Base-by-base conservation (phyloP, 2,329 filamentous ascomycete species). In the Sclerotinia trifoliorum region DNA sequence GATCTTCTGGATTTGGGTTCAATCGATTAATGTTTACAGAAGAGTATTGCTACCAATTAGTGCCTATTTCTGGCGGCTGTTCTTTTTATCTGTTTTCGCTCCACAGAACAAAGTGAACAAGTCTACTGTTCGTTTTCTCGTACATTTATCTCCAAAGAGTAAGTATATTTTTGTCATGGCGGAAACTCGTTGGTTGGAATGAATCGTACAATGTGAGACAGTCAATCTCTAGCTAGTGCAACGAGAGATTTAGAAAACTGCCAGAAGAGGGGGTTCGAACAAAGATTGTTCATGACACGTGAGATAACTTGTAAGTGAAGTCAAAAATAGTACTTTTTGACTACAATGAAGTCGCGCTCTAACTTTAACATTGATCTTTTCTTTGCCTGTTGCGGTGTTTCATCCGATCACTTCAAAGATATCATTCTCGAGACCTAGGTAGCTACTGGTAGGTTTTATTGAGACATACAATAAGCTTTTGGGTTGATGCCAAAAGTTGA, bases 1-100 rank as follows among this genome's bases (percentile, higher is more conserved):
- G 42, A 49, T 66, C 39, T 42, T 49, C 39, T 56, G 55, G 46
- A n/a, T 57, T 66, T 48, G 52, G 52, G n/a, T 35, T 58, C 26
- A 66, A 49, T 66, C 63, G 44, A 66, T 46, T 48, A 58, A 48
- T 66, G 32, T 35, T 66, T 48, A 26, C 42, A 24, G 8, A 19
- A 24, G 26, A 51, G 24, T 51, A 2, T 13, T 62, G 5, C n/a
- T 35, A 39, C 29, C 49, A 62, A 51, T 39, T 17, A 51, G 32
- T 51, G 46, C 3, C 10, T 26, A 21, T 62, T 19, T n/a, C 32
- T 8, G 15, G 48, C 39, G n/a, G 46, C 10, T 32, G 7, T 24
- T 11, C 24, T 19, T 35, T 13, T 15, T n/a, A 21, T 21, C 29
- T 24, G 15, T 26, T 26, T 32, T 49, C 32, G 19, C 26, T 51